Percentiles rank a stretch among this genome's conserved stretches.
Conservation (phyloP, 345 rosid species). For the Gossypioides kirkii region DNA sequence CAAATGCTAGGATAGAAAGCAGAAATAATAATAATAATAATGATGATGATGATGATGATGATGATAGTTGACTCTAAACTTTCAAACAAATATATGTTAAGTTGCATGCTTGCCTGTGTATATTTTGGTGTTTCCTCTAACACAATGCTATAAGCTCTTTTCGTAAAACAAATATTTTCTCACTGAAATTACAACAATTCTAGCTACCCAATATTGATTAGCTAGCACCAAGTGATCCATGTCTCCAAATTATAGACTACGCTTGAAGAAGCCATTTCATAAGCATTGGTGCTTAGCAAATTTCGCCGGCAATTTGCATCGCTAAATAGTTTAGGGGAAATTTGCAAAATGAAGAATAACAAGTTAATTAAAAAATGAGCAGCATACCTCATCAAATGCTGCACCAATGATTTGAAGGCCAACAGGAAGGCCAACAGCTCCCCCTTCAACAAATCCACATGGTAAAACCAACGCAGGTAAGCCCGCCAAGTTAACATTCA, state of each 20-base stretch:
- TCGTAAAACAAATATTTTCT: not conserved
- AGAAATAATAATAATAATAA: not conserved
- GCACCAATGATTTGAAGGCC: conserved; percentile 95
- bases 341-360: not conserved
- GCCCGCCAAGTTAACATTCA: conserved; percentile 87
- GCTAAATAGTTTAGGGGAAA: not conserved
- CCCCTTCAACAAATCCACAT: conserved; percentile 81
- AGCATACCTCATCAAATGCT: conserved; percentile 74
- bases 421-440: conserved; percentile 68
- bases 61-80: not conserved
- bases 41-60: not conserved
- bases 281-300: not conserved
- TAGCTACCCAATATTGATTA: not conserved
- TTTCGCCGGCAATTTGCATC: not conserved
- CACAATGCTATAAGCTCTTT: not conserved
- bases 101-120: not conserved
- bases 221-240: not conserved
- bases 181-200: not conserved
- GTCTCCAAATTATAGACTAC: not conserved
- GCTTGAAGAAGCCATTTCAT: not conserved
- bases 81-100: not conserved
- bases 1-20: not conserved
- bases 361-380: not conserved
- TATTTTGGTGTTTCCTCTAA: not conserved
- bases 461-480: conserved; percentile 91